Evolutionary conservation across 768 basidiomycete genomes (phyloP), one percentile per base, ranked within the genome.

Genomic region (Imleria badia): DNA sequence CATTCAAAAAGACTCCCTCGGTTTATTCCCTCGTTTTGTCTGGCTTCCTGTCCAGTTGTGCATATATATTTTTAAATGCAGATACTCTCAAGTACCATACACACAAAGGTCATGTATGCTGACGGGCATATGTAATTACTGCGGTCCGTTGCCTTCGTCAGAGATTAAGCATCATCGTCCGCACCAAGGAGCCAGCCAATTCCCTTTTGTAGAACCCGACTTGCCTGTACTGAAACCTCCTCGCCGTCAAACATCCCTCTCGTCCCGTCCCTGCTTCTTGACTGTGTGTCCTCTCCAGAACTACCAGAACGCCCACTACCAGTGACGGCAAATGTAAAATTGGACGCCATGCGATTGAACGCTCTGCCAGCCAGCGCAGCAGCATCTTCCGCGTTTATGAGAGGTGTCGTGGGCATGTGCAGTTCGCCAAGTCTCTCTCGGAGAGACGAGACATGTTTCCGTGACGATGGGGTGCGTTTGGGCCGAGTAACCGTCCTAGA

Each of bases 121-220:
- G 46, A 55, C 19, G 34, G 31, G 47, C 40, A 54, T 49, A 56
- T 57, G 56, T 60, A 63, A 60, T 58, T 51, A 40, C 38, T 43
- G 49, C 17, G 40, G 40, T 48, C 36, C 52, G 23, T 46, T 41
- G 7, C 50, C 38, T n/a, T 31, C 23, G 31, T n/a, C 17, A 42
- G 20, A 29, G 23, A 29, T 55, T 31, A 60, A 38, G 35, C 48
- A 39, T 58, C 59, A 29, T 85, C 87, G 56, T 94, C 94, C 13
- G 85, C 89, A 39, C 96, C 96, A 53, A 98, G 85, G 29, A 98
- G 77, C 96, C 96, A 98, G 29, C 95, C 95, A 48, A 98, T 91
- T 9, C 96, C 96, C 64, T 88, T 87, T 35, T 91, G 89, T 39
- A 98, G 70, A 5, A 85, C 91, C 31, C 86, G 80, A 45, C 84